These are phyloP conservation scores for Aspergillus chevalieri DNA, from an alignment of 2,329 filamentous ascomycete species.

Conservation along the genomic window DNA sequence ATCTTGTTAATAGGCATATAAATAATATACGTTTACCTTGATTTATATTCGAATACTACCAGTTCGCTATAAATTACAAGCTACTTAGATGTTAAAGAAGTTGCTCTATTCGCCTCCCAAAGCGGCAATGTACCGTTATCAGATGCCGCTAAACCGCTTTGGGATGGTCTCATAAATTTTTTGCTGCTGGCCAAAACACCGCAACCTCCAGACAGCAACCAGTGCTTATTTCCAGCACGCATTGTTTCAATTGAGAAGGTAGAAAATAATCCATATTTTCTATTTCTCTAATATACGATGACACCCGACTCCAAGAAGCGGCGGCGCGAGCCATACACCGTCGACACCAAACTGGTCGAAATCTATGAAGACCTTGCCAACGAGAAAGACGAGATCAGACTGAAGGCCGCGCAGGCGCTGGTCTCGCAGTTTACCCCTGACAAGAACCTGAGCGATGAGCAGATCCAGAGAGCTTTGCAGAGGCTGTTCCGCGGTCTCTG, in stretches of 20 bases:
- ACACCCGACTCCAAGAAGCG: slow-evolving; percentile 30
- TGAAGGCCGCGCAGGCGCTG: slow-evolving; percentile 41
- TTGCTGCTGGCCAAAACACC: slow-evolving; percentile 1
- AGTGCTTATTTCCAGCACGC: background rate
- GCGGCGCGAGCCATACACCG: slow-evolving; percentile 35
- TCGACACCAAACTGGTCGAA: slow-evolving; percentile 42
- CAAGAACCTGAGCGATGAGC: slow-evolving; percentile 33
- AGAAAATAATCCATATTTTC: background rate
- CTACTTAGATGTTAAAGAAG: too few species aligned
- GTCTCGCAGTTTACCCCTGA: slow-evolving; percentile 41
- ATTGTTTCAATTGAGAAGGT: background rate
- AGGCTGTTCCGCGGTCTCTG: slow-evolving; percentile 81
- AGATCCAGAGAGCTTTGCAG: slow-evolving; percentile 42
- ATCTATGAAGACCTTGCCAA: slow-evolving; percentile 46
- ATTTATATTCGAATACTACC: too few species aligned
- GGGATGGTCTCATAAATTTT: slow-evolving; percentile 17
- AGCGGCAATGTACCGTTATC: slow-evolving; percentile 4
- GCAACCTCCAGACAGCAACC: slow-evolving; percentile 1
- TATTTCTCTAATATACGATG: slow-evolving; percentile 15
- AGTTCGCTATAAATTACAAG: too few species aligned
- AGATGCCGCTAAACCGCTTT: slow-evolving; percentile 16
- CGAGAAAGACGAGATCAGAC: slow-evolving; percentile 41
- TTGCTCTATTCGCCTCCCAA: background rate
- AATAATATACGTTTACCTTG: too few species aligned
- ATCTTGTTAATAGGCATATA: too few species aligned